Evolutionary conservation across 2,329 filamentous ascomycete genomes (phyloP).

Genomic region (Raffaelea deltoideospora): DNA sequence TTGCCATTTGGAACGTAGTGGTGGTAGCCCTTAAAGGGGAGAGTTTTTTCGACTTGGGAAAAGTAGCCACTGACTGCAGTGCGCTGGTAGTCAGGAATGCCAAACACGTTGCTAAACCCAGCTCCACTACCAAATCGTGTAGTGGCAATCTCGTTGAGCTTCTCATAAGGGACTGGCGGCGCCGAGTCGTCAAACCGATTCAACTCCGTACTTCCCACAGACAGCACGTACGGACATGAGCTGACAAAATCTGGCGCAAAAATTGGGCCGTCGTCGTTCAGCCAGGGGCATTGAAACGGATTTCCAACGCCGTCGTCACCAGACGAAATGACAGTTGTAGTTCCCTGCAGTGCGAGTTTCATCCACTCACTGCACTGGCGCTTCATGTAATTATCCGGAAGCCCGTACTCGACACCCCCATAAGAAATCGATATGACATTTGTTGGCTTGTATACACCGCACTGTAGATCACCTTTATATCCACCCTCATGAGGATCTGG

Average conservation of each 20-base stretch:
- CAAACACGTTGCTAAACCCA: conserved; percentile 18
- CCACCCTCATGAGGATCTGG: conserved; percentile 27
- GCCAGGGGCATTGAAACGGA: too few relatives aligned
- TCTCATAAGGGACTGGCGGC: neutral
- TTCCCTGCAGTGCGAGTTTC: conserved; percentile 32
- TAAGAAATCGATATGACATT: conserved; percentile 41
- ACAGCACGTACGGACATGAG: conserved; percentile 30
- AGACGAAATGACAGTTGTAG: conserved; percentile 28
- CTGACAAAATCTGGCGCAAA: conserved; percentile 8
- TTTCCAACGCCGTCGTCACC: conserved; percentile 29
- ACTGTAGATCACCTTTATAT: conserved; percentile 27
- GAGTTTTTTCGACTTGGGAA: conserved; percentile 6
- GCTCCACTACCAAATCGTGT: conserved; percentile 20
- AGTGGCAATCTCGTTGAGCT: conserved; percentile 10
- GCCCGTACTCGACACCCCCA: conserved; percentile 33
- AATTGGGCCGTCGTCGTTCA: conserved; percentile 8
- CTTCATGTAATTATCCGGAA: conserved; percentile 36
- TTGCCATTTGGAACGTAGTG: neutral
- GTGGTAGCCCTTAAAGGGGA: conserved; percentile 4
- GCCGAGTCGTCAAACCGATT: neutral
- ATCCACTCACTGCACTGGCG: conserved; percentile 33
- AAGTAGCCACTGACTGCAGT: conserved; percentile 14
- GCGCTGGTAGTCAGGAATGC: conserved; percentile 23
- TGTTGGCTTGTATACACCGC: conserved; percentile 25
- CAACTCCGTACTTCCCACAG: conserved; percentile 21